Evolutionary conservation across 2,329 filamentous ascomycete species (phyloP), one percentile per base, ranked within the genome.

Genomic region (Eurotiales sp.): DNA sequence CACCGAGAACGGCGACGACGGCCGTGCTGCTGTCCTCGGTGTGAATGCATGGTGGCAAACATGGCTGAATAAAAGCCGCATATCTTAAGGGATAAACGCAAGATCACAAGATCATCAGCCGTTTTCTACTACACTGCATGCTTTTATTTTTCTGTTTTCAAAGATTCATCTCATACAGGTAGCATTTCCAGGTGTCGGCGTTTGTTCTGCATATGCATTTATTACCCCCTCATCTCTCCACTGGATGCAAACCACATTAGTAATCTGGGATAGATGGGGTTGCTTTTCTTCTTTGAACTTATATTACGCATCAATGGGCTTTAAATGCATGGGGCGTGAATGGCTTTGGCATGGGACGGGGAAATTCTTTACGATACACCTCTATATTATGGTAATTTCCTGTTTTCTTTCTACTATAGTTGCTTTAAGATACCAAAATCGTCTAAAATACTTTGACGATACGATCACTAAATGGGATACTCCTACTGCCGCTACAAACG

Each of bases 21-120:
- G 82, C 11, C 72, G 77, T 48, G 79, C 80, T 19, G 78, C 80
- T 11, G 81, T 84, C 3, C 66, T 85, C 2, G 76, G 75, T 3
- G 75, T 85, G 27, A 69, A 80, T 52, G 72, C 73, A 43, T 83
- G 79, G 75, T 85, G 82, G 82, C 80, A 83, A 59, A 69, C 69
- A 42, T 84, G 79, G 78, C 68, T 85, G 23, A 56, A 57, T 32
- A 53, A 69, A 62, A 56, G 66, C 61, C 21, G 60, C 64, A 59
- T 43, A 44, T n/a, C n/a, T n/a, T n/a, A n/a, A n/a, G n/a, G n/a
- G n/a, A n/a, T n/a, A n/a, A n/a, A n/a, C n/a, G n/a, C n/a, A n/a
- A n/a, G n/a, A n/a, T n/a, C n/a, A n/a, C n/a, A n/a, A n/a, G n/a
- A n/a, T n/a, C n/a, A n/a, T n/a, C n/a, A n/a, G n/a, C n/a, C n/a